Base-by-base conservation (phyloP, 2,329 filamentous ascomycete species). In the Aspergillus ustus region DNA sequence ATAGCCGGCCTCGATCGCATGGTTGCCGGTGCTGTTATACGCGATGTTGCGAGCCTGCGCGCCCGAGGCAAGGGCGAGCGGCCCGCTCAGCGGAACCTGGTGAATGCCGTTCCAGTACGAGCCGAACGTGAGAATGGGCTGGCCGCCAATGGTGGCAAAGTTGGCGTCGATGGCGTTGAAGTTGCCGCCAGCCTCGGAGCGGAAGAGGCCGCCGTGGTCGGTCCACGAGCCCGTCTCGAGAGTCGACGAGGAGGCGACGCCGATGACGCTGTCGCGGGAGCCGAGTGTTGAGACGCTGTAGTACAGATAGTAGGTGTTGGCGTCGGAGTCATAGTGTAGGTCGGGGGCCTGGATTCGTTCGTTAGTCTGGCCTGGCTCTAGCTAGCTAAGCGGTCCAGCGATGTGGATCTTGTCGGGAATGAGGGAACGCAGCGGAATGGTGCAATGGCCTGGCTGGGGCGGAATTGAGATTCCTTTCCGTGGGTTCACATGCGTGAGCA, bases 61-160 rank as follows among this genome's bases (percentile, higher is more conserved):
- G 4, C 68, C 69, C 57, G 50, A 75, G 73, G 4, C 73, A 62
- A 9, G 70, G 67, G 46, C 66, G 59, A 15, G 64, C 63, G 65
- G 71, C 65, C 50, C 68, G 58, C 17, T 63, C 64, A 90, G 81
- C 46, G 78, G 70, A 1, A 87, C 84, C 70, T 87, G 85, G 79
- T 84, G 89, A 60, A 91, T 81, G 69, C 87, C 84, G 9, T 78
- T 74, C 88, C 88, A 92, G 82, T 90, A 91, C n/a, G 85, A 89
- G 52, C 89, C 89, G 63, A 90, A 91, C 63, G 81, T 85, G 66
- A 88, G 75, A 61, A 82, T 80, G 66, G 82, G 81, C 9, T 66
- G 70, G 45, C 65, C 70, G 57, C 74, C 76, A 11, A 77, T 78
- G 29, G 75, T 69, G 63, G 87, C 73, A 43, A 87, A 76, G 67